These are phyloP conservation scores for Ceratobasidium papillatum DNA, from an alignment of 1,284 basidiomycete genomes.

Conservation along the genomic window DNA sequence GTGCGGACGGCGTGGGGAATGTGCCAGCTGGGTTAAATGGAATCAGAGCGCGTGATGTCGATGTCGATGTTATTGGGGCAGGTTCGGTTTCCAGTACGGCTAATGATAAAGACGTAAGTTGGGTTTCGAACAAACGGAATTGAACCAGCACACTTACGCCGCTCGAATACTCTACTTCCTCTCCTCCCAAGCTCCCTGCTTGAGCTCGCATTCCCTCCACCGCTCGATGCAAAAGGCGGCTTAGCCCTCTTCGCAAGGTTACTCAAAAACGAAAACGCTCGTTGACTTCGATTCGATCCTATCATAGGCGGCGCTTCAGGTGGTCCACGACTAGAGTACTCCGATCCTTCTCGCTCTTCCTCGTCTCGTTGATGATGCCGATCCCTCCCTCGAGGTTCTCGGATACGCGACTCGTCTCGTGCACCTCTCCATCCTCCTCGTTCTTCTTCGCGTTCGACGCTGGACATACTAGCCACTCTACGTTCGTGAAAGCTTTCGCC, in stretches of 20 bases:
- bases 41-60: background rate
- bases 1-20: background rate
- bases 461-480: background rate
- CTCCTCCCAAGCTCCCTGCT: background rate
- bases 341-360: background rate
- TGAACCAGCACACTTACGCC: background rate
- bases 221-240: background rate
- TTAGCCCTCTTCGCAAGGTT: background rate
- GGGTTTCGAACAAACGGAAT: no score
- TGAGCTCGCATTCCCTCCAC: background rate
- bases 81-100: conserved; percentile 8
- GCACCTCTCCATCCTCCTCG: background rate
- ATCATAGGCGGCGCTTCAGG: background rate
- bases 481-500: conserved; percentile 15
- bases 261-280: conserved; percentile 19
- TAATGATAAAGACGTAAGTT: background rate
- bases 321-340: background rate
- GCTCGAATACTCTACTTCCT: background rate
- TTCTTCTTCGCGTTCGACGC: conserved; percentile 28
- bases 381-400: background rate
- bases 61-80: background rate
- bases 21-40: conserved; percentile 4
- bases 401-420: no score
- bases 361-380: background rate
- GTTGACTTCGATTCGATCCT: background rate